phyloP scores from a whole-genome alignment of 352 stramenopile genomes.

The Globisporangium middletonii region DNA sequence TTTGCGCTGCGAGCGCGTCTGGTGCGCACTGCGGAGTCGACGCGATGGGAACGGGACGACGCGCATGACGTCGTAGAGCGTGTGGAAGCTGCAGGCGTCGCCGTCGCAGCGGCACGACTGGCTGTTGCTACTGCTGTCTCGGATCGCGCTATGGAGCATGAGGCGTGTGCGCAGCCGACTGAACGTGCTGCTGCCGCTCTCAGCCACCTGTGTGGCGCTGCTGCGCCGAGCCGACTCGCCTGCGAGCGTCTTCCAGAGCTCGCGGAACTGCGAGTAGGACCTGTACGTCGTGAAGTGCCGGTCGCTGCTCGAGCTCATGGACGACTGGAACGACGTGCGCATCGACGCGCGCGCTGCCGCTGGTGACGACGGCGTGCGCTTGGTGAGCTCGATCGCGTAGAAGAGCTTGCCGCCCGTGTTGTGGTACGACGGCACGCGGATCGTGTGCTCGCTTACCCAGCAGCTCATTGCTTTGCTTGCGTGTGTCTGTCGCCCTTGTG shows the following conservation, averaged over 20 bases:
- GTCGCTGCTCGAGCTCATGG: conserved; percentile 11
- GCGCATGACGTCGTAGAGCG: conserved; percentile 25
- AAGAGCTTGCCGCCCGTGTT: conserved; percentile 18
- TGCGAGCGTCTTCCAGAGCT: conserved; percentile 38
- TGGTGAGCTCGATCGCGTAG: conserved; percentile 19
- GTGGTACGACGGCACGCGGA: conserved; percentile 18
- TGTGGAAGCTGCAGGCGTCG: conserved; percentile 39
- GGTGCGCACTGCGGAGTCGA: conserved; percentile 21
- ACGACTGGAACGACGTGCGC: conserved; percentile 15
- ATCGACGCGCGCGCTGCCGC: conserved; percentile 15
- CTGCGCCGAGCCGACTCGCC: neutral
- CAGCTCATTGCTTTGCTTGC: conserved; percentile 9
- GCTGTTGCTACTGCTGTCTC: neutral
- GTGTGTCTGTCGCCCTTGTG: neutral
- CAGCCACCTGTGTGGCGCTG: neutral
- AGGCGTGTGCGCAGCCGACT: conserved; percentile 6
- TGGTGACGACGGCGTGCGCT: neutral
- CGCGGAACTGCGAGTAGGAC: conserved; percentile 59
- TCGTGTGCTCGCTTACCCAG: conserved; percentile 16
- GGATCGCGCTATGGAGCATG: neutral
- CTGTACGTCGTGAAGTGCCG: conserved; percentile 27
- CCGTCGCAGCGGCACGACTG: conserved; percentile 28
- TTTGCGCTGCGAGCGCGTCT: conserved; percentile 18
- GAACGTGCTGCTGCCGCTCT: conserved; percentile 6
- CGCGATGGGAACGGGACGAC: conserved; percentile 35